Percentiles rank a stretch among this genome's conserved stretches.
Evolutionary conservation across 148 eudicot genomes (phyloP).

Genomic region (Rhododendron vialii): DNA sequence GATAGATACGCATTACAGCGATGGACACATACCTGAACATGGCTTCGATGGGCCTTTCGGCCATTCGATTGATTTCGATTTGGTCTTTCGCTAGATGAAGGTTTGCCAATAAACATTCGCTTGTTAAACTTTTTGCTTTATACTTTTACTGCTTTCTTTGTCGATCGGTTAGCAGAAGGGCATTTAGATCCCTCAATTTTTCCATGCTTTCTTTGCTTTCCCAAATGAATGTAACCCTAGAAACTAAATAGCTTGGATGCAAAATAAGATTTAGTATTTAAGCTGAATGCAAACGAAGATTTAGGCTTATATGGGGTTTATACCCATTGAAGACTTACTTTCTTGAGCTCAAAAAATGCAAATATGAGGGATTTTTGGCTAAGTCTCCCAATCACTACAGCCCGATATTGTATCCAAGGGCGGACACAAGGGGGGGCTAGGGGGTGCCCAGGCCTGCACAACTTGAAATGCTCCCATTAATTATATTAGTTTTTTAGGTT

Average conservation of each 20-base stretch:
- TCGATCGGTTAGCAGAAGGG: not conserved
- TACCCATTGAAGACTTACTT: not conserved
- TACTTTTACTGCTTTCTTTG: not conserved
- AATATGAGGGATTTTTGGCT: too few species aligned
- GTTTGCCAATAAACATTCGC: not conserved
- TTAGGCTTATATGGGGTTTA: not conserved
- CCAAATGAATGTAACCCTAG: conserved; percentile 1
- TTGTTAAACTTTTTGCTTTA: not conserved
- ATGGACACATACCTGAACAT: not conserved
- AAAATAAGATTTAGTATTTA: not conserved
- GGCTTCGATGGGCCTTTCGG: not conserved
- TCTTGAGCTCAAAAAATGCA: not conserved
- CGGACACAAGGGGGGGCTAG: too few species aligned
- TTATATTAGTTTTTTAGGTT: too few species aligned
- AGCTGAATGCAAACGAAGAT: not conserved
- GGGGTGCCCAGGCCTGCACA: too few species aligned
- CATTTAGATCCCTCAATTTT: not conserved
- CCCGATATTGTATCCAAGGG: too few species aligned
- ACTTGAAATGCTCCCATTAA: too few species aligned
- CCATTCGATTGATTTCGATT: not conserved
- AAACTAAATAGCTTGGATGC: not conserved
- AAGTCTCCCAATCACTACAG: too few species aligned
- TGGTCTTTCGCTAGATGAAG: not conserved
- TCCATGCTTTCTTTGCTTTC: not conserved
- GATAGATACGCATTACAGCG: not conserved